A percentile compares a stretch with the other conserved stretches of the same genome.
Evolutionary conservation across 2,329 filamentous ascomycete species (phyloP).

Genomic region (Zymoseptoria pseudotritici): DNA sequence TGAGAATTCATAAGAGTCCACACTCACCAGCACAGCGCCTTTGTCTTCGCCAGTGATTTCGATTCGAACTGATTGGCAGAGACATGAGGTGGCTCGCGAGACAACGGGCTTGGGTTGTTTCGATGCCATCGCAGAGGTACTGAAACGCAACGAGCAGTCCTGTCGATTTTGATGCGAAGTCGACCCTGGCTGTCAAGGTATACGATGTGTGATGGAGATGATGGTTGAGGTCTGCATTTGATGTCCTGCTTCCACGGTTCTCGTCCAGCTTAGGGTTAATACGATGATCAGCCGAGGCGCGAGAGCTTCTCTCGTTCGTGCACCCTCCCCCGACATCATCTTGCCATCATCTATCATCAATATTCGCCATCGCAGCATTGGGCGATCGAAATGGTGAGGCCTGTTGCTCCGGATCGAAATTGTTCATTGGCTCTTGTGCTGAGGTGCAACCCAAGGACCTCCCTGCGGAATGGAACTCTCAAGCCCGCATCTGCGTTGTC

Average conservation of each 20-base stretch:
- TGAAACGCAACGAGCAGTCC: no score
- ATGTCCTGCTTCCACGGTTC: not conserved
- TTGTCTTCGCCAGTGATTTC: slow-evolving; percentile 23
- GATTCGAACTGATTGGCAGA: slow-evolving; percentile 22
- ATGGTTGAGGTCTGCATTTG: not conserved
- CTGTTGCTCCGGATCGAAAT: not conserved
- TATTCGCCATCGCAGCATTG: not conserved
- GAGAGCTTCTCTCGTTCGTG: not conserved
- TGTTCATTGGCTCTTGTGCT: no score
- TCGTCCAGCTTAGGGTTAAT: not conserved
- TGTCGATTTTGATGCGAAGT: not conserved
- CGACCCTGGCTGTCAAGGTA: not conserved
- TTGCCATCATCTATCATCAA: not conserved
- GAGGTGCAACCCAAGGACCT: no score
- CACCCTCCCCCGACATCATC: not conserved
- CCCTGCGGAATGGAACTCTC: no score
- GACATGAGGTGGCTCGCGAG: slow-evolving; percentile 17
- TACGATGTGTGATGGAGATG: not conserved
- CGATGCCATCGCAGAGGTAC: not conserved
- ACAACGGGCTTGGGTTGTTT: slow-evolving; percentile 7
- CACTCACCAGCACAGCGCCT: slow-evolving; percentile 17
- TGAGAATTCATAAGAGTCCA: not conserved
- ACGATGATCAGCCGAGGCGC: not conserved
- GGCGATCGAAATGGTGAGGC: not conserved
- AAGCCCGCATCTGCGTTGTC: no score